Evolutionary conservation across 2,329 filamentous ascomycete genomes (phyloP), one percentile per base, ranked within the genome.

Genomic region (Paracamarosporium sp.): DNA sequence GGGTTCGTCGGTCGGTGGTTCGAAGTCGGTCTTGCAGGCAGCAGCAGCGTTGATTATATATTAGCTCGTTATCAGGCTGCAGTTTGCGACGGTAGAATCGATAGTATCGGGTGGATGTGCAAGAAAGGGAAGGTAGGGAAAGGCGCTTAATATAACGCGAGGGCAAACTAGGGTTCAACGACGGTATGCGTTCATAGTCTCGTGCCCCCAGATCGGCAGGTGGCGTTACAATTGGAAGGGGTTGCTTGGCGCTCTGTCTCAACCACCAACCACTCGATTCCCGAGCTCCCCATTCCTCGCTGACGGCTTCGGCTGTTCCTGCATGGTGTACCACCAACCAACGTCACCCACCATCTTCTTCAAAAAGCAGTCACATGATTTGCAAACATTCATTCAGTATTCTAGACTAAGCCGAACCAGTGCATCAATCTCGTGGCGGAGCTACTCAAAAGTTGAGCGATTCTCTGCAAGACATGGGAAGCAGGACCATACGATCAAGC

Each of bases 1-100:
- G 55, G 44, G 91, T 91, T 94, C 95, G 55, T 60, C 83, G 55
- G 44, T 7, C 30, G 41, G 46, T 15, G 43, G 15, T 41, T 31
- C n/a, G 56, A 43, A 45, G 47, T 45, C 12, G 31, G 54, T 28
- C 22, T 38, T 28, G n/a, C 17, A 47, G 33, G 55, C n/a, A 12
- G 31, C 36, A 25, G 45, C 20, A 33, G 50, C 28, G 51, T 44
- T 31, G n/a, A 6, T 47, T 28, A 28, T 13, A 20, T 44, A 2
- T 12, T 28, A 44, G 33, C 13, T 44, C 11, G 51, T 28, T 40
- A 31, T 36, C 54, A 5, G 15, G 13, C 22, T 27, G 50, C 27
- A 15, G 17, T 40, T 15, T 12, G 31, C 8, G 6, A 30, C 13
- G 15, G 35, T 41, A 25, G 22, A 27, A 47, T 20, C 12, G 31